Evolutionary conservation across 371 early-diverging fungal species (phyloP), one percentile per base, ranked within the genome.

Genomic region (Rhizopus delemar): DNA sequence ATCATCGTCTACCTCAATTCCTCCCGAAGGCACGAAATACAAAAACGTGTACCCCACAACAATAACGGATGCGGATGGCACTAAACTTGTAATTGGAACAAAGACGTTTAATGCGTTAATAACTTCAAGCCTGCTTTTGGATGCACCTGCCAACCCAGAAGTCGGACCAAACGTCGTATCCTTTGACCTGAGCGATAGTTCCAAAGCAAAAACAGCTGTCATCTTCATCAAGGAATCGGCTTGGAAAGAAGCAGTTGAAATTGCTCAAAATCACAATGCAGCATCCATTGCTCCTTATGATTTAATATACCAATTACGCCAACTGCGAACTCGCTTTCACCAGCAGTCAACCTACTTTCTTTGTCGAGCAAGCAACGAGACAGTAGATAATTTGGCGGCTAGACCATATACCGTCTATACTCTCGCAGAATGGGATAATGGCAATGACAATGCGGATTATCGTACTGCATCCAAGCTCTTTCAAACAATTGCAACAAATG

Each of bases 41-140:
- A 53, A 45, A 43, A 61, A 74, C 48, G 63, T 74, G 28, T 69
- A 60, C 52, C 71, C 71, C 9, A 52, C 51, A 34, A 61, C 52
- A 12, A 12, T 69, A n/a, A 39, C 46, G 28, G 56, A 51, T 36
- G 35, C 29, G 32, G 69, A 54, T 43, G 49, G 12, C 16, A 41
- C 31, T 41, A 68, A 68, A 55, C 60, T 68, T 43, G 68, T 53
- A 49, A 57, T 68, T 38, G 63, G 57, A 49, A 68, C 68, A 31
- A 60, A 63, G 54, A 53, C 60, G 22, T 52, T 60, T 59, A 62
- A 68, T 56, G 60, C 57, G 36, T 53, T 68, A 51, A 39, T 61
- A 11, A 61, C 62, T 43, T 62, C 62, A 51, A 54, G 55, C 36
- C 46, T 56, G 28, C 62, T 51, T 51, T 39, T 62, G 16, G 56